phyloP scores from a whole-genome alignment of 208 protist genomes.

The Balamuthia mandrillaris region DNA sequence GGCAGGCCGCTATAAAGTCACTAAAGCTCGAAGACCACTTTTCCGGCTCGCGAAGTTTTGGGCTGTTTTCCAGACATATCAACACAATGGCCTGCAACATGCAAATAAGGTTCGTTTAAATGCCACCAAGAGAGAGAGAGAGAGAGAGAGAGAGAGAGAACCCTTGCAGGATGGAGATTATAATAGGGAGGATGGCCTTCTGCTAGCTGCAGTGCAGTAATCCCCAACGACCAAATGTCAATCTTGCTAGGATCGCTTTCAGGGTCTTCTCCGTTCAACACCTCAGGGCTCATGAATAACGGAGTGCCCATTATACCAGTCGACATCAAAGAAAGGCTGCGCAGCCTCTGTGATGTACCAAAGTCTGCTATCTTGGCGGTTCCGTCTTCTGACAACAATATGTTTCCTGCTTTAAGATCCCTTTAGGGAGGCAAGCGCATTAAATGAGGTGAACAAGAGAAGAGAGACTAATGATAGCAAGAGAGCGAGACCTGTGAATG shows the following conservation, averaged over 20 bases:
- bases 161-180: conserved; percentile 27
- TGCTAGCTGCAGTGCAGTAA: conserved; percentile 23
- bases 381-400: background rate
- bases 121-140: background rate
- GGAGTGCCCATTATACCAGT: background rate
- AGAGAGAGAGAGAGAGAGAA: too few species aligned
- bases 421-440: background rate
- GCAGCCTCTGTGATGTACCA: background rate
- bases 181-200: conserved; percentile 16
- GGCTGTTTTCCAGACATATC: conserved; percentile 59
- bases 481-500: background rate
- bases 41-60: conserved; percentile 44
- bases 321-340: background rate
- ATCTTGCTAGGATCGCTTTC: background rate
- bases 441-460: too few species aligned
- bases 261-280: conserved; percentile 7
- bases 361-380: background rate
- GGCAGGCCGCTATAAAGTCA: conserved; percentile 76
- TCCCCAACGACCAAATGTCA: conserved; percentile 15
- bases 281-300: conserved; percentile 33
- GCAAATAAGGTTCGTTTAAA: background rate
- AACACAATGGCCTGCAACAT: conserved; percentile 63
- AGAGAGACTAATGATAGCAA: too few species aligned
- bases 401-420: background rate
- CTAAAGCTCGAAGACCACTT: conserved; percentile 70